These are phyloP conservation scores for Aspergillus pseudoglaucus DNA, from an alignment of 2,329 filamentous ascomycete species.

Conservation along the genomic window DNA sequence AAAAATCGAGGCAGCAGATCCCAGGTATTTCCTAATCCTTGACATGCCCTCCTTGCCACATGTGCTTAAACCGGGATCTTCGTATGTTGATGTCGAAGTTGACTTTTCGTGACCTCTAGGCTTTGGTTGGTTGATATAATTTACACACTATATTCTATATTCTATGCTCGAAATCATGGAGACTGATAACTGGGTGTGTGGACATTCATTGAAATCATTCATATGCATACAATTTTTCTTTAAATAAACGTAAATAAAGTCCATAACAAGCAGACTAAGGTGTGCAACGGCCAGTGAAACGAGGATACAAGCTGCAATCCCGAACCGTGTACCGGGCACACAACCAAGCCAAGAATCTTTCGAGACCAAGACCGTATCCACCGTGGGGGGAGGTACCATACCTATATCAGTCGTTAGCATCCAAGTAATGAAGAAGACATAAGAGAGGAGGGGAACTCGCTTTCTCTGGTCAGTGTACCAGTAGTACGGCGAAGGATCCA, in stretches of 20 bases:
- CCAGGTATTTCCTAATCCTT: too few species aligned
- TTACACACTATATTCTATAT: too few species aligned
- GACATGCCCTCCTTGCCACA: too few species aligned
- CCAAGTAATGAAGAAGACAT: background rate
- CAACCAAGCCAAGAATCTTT: conserved; percentile 68
- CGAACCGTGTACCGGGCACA: conserved; percentile 61
- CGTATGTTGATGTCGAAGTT: too few species aligned
- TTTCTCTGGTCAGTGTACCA: conserved; percentile 98
- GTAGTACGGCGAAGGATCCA: conserved; percentile 81
- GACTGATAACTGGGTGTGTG: too few species aligned
- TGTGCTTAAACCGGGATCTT: too few species aligned
- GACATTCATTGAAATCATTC: background rate
- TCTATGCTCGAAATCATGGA: too few species aligned
- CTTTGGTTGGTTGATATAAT: too few species aligned
- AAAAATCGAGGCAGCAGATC: too few species aligned
- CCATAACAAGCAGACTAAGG: conserved; percentile 25
- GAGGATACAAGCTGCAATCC: conserved; percentile 49
- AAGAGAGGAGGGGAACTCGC: conserved; percentile 47
- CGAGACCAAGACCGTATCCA: conserved; percentile 86
- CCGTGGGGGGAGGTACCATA: conserved; percentile 90
- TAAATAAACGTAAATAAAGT: too few species aligned
- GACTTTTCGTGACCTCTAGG: too few species aligned
- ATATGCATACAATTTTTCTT: background rate
- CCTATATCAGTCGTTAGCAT: conserved; percentile 37
- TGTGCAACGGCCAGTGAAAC: conserved; percentile 46